These are phyloP conservation scores for Trypanosoma melophagium DNA, from an alignment of 208 protist species.

Conservation along the genomic window DNA sequence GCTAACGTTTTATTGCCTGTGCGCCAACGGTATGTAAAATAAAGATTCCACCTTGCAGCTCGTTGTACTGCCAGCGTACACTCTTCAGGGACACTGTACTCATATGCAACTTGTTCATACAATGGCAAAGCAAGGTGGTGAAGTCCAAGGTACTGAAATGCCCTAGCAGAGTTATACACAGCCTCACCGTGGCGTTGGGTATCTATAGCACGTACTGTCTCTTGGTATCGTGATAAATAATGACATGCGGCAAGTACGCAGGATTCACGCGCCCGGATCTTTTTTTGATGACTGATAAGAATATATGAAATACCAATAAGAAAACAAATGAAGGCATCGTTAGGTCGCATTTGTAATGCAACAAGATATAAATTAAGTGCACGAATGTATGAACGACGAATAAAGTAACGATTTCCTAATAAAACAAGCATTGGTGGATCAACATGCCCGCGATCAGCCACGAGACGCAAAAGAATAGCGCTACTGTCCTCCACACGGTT, in stretches of 20 bases:
- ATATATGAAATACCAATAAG: slow-evolving; percentile 76
- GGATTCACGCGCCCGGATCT: slow-evolving; percentile 52
- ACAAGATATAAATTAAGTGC: slow-evolving; percentile 76
- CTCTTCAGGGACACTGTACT: slow-evolving; percentile 56
- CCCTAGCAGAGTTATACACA: slow-evolving; percentile 83
- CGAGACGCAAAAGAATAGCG: slow-evolving; percentile 46
- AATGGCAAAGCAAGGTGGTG: slow-evolving; percentile 70
- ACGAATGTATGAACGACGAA: slow-evolving; percentile 65
- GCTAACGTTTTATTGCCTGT: slow-evolving; percentile 57
- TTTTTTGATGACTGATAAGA: slow-evolving; percentile 78
- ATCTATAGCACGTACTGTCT: slow-evolving; percentile 43
- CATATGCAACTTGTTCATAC: slow-evolving; percentile 73
- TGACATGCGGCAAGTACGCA: slow-evolving; percentile 73
- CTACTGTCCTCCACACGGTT: slow-evolving; percentile 57
- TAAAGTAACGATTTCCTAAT: slow-evolving; percentile 78
- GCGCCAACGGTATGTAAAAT: slow-evolving; percentile 74
- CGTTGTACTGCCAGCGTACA: slow-evolving; percentile 67
- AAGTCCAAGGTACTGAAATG: slow-evolving; percentile 72
- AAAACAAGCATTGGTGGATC: slow-evolving; percentile 64
- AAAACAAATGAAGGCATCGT: slow-evolving; percentile 71
- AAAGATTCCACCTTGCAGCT: slow-evolving; percentile 77
- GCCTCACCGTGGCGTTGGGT: slow-evolving; percentile 58
- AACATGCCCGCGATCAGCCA: slow-evolving; percentile 43
- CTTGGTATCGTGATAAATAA: slow-evolving; percentile 77
- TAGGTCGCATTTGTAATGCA: slow-evolving; percentile 55